phyloP scores from a whole-genome alignment of 139 green algal genomes.

The Closterium sp. region DNA sequence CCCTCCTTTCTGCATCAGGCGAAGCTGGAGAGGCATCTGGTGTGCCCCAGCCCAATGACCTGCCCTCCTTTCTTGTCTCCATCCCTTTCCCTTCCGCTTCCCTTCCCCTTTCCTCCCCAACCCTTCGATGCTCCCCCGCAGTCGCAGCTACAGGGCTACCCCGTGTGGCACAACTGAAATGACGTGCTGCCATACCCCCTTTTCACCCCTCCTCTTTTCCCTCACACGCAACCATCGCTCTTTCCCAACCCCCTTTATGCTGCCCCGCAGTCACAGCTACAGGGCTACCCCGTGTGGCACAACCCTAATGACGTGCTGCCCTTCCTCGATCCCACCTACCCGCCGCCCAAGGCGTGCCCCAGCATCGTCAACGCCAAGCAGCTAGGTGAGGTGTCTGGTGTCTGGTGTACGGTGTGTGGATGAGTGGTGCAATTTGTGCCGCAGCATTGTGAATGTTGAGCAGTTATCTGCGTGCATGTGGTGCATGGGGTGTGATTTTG shows the following conservation, averaged over 20 bases:
- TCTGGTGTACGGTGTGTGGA: not conserved
- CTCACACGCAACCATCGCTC: not conserved
- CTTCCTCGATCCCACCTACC: slow-evolving; percentile 66
- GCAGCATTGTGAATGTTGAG: slow-evolving; percentile 93
- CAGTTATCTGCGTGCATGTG: slow-evolving; percentile 62
- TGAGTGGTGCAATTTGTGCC: slow-evolving; percentile 60
- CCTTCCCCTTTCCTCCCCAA: not conserved
- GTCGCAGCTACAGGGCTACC: slow-evolving; percentile 52
- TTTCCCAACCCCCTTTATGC: not conserved
- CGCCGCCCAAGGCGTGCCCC: slow-evolving; percentile 77
- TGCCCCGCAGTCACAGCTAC: slow-evolving; percentile 24
- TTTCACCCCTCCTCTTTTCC: slow-evolving; percentile 13
- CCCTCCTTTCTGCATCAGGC: not conserved
- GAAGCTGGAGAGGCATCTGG: slow-evolving; percentile 55
- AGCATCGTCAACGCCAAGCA: slow-evolving; percentile 95
- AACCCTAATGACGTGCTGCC: slow-evolving; percentile 71
- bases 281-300: slow-evolving; percentile 70
- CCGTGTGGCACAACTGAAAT: slow-evolving; percentile 69
- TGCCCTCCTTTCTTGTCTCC: slow-evolving; percentile 76
- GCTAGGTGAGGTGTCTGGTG: slow-evolving; percentile 53
- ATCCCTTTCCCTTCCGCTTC: too few species aligned
- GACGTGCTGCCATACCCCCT: slow-evolving; percentile 82
- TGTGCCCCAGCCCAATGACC: slow-evolving; percentile 71
- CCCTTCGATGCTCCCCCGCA: not conserved
- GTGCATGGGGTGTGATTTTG: not conserved